Evolutionary conservation across 768 basidiomycete genomes (phyloP).

Genomic region (Pholiota conissans): DNA sequence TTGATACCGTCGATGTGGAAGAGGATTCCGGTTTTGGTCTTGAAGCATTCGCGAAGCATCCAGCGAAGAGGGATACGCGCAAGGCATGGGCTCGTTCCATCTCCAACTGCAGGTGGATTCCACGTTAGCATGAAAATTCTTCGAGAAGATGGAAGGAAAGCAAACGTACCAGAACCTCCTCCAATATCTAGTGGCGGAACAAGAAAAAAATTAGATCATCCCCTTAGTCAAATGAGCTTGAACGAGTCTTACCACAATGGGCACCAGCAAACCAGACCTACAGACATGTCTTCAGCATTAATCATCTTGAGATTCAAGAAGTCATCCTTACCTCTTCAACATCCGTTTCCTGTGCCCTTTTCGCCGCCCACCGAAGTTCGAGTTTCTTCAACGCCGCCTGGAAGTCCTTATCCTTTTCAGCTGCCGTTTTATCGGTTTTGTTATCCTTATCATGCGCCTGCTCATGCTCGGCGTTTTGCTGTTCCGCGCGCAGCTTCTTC

Average conservation of each 20-base stretch:
- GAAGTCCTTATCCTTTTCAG: constrained; percentile 18
- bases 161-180: constrained; percentile 43
- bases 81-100: constrained; percentile 40
- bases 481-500: neutral
- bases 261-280: constrained; percentile 39
- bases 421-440: constrained; percentile 10
- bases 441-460: constrained; percentile 4
- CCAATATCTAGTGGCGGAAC: constrained; percentile 44
- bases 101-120: constrained; percentile 28
- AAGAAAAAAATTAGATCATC: neutral
- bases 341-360: constrained; percentile 26
- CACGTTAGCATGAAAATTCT: neutral
- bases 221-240: neutral
- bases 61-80: constrained; percentile 57
- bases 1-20: constrained; percentile 48
- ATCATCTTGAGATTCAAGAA: neutral
- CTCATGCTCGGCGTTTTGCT: neutral
- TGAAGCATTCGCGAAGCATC: constrained; percentile 74
- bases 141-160: neutral
- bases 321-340: constrained; percentile 48
- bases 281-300: neutral
- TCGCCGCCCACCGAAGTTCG: constrained; percentile 9
- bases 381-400: neutral
- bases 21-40: constrained; percentile 53
- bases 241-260: constrained; percentile 39